Base-by-base conservation (phyloP, 352 stramenopile genomes). In the Plasmopara viticola region DNA sequence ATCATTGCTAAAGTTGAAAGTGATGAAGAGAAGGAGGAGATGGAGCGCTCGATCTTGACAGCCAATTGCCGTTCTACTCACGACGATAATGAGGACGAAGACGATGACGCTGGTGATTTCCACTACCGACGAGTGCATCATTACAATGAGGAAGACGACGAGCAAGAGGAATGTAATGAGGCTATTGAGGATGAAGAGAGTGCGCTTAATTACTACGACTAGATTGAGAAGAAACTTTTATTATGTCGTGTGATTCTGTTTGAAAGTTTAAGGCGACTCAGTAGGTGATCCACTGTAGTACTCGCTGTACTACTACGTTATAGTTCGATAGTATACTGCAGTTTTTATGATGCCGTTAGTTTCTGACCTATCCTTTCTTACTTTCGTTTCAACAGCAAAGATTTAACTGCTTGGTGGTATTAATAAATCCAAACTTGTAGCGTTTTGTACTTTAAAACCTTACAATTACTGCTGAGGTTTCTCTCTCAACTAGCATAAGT, bases 1-100 rank as follows among this genome's bases (percentile, higher is more conserved):
- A 35, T 60, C 8, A 62, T 76, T 13, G 56, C 69, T 28, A 64
- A 78, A 3, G 69, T 44, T 14, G 68, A 78, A 14, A 64, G 72
- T 31, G 66, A 77, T 4, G 59, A 74, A 9, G 65, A 62, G 17
- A 44, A 60, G 12, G 59, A 73, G 48, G 34, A 39, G 40, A 45
- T 45, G 15, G 18, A 45, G 10, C 40, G 40, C 10, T 45, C 40
- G 2, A 45, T 45, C 18, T 8, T 45, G 29, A 18, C 40, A 45
- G 40, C 40, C 17, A 31, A 31, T 33, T 45, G 15, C 4, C 15
- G 13, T 31, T 9, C 15, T 45, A 17, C 8, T n/a, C 40, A 45
- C 20, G 18, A 6, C 10, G 28, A 56, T 13, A 51, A 48, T 15
- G 60, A 61, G 4, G n/a, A 15, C 18, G 38, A 44, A 8, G 39